phyloP scores from a whole-genome alignment of 2,329 filamentous ascomycete species.

The Nigrospora oryzae region DNA sequence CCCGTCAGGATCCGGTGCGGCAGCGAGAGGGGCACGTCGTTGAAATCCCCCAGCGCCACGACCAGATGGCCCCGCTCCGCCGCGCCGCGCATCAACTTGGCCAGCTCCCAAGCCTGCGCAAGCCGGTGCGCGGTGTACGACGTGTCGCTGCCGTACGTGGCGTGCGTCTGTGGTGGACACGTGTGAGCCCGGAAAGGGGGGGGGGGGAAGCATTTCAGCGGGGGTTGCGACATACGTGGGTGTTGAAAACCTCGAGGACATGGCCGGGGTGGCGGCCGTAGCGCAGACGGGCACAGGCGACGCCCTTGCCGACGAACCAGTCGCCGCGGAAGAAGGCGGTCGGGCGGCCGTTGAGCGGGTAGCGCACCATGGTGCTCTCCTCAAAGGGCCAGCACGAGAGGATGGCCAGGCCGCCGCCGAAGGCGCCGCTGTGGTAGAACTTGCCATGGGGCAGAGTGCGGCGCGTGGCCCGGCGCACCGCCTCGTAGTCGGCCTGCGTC shows the following conservation, averaged over 20 bases:
- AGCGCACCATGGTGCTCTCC: slow-evolving; percentile 77
- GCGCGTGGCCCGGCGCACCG: slow-evolving; percentile 65
- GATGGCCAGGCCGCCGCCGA: slow-evolving; percentile 83
- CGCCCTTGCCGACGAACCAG: slow-evolving; percentile 93
- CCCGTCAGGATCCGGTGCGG: slow-evolving; percentile 76
- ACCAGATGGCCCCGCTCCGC: slow-evolving; percentile 75
- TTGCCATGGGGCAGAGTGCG: slow-evolving; percentile 80
- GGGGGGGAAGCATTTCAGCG: not conserved
- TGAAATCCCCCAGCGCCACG: slow-evolving; percentile 86
- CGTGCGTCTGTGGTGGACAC: slow-evolving; percentile 48
- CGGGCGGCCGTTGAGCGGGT: slow-evolving; percentile 87
- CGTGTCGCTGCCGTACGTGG: slow-evolving; percentile 76
- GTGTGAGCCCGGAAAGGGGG: not conserved
- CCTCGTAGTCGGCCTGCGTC: slow-evolving; percentile 75
- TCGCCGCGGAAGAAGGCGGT: slow-evolving; percentile 92
- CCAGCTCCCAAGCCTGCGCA: slow-evolving; percentile 90
- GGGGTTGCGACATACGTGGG: slow-evolving; percentile 51
- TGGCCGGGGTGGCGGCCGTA: slow-evolving; percentile 58
- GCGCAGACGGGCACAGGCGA: slow-evolving; percentile 74
- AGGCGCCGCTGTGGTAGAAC: slow-evolving; percentile 84
- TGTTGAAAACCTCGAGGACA: slow-evolving; percentile 83
- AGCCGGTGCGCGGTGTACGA: slow-evolving; percentile 79
- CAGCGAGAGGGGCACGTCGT: slow-evolving; percentile 84
- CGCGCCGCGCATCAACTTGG: slow-evolving; percentile 79
- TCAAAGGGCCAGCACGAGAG: slow-evolving; percentile 88